Conservation (phyloP, 805 yeast species). For the Lipomyces yamanashiensis region DNA sequence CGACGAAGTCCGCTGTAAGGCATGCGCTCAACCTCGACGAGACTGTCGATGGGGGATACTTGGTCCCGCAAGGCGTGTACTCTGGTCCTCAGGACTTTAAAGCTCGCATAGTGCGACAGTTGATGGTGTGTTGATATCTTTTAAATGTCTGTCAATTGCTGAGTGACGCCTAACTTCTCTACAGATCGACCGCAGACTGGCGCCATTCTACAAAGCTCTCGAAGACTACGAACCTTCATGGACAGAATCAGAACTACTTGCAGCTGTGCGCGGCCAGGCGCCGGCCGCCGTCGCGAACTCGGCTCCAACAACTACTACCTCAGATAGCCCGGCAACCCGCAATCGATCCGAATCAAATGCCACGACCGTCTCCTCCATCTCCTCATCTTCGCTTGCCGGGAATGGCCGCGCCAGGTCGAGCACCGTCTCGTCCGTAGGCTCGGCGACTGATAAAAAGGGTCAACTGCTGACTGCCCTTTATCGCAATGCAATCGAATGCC, state of each 20-base stretch:
- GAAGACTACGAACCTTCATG: slow-evolving; percentile 76
- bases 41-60: slow-evolving; percentile 87
- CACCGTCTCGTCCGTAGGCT: slow-evolving; percentile 25
- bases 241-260: slow-evolving; percentile 70
- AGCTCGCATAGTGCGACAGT: slow-evolving; percentile 68
- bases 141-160: neutral
- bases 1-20: slow-evolving; percentile 26
- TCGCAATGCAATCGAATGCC: slow-evolving; percentile 78
- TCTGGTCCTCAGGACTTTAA: slow-evolving; percentile 75
- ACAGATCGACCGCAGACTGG: slow-evolving; percentile 63
- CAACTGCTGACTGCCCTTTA: slow-evolving; percentile 60
- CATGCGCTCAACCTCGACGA: slow-evolving; percentile 34
- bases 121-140: slow-evolving; percentile 50
- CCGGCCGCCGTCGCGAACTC: slow-evolving; percentile 31
- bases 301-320: neutral
- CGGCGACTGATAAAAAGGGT: slow-evolving; percentile 13
- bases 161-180: neutral
- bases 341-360: slow-evolving; percentile 25
- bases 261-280: slow-evolving; percentile 44
- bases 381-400: slow-evolving; percentile 6
- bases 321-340: slow-evolving; percentile 6
- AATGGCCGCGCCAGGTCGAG: slow-evolving; percentile 27
- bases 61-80: slow-evolving; percentile 92
- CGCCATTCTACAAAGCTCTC: slow-evolving; percentile 90
- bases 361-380: neutral